Evolutionary conservation across 2,329 filamentous ascomycete species (phyloP).

Genomic region (Cladosporium austrohemisphaericum): DNA sequence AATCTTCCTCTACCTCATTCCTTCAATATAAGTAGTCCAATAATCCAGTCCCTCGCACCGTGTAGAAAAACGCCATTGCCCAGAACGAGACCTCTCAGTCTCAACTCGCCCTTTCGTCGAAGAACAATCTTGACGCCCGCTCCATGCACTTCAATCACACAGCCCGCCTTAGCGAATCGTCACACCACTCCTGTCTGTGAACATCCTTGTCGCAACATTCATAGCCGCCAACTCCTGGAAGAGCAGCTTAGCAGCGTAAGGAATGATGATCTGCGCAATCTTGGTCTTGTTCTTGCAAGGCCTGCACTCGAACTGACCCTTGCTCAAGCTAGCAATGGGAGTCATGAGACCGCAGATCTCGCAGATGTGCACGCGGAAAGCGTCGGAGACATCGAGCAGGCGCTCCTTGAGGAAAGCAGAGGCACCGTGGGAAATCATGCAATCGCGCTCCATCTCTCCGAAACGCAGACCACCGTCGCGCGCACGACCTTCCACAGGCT

Average conservation of each 20-base stretch:
- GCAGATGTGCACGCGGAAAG: slow-evolving; percentile 96
- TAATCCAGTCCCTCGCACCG: too few species aligned
- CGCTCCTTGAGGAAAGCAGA: slow-evolving; percentile 96
- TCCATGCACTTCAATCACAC: not conserved
- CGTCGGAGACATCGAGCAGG: slow-evolving; percentile 94
- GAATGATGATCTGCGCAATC: slow-evolving; percentile 96
- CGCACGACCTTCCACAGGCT: slow-evolving; percentile 97
- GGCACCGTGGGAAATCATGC: slow-evolving; percentile 99
- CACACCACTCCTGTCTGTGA: slow-evolving; percentile 55
- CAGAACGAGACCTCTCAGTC: too few species aligned
- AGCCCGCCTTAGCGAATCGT: slow-evolving; percentile 24
- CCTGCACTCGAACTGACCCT: slow-evolving; percentile 92
- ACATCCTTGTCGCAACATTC: slow-evolving; percentile 98
- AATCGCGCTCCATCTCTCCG: slow-evolving; percentile 99
- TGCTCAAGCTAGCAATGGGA: slow-evolving; percentile 94
- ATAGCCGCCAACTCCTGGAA: slow-evolving; percentile 98
- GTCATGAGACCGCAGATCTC: slow-evolving; percentile 99
- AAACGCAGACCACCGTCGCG: slow-evolving; percentile 97
- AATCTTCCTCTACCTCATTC: too few species aligned
- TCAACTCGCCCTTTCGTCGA: too few species aligned
- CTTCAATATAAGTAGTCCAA: too few species aligned
- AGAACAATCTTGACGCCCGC: too few species aligned
- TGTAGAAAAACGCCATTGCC: too few species aligned
- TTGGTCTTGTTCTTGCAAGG: slow-evolving; percentile 99
- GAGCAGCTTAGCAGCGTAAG: slow-evolving; percentile 93